Conservation (phyloP, 257 asterid genomes). For the Knoxia roxburghii region DNA sequence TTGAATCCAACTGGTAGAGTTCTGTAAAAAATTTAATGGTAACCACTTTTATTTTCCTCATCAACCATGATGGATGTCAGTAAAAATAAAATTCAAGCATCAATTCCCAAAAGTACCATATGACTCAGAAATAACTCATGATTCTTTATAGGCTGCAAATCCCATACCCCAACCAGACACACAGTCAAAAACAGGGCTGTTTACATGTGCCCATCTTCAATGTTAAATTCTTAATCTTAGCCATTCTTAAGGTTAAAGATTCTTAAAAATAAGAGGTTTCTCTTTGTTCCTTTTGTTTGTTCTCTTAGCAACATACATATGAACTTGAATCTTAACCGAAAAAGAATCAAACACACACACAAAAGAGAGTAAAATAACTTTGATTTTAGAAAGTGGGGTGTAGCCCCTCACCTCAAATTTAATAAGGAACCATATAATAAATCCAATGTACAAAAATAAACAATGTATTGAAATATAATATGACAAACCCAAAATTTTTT, state of each 20-base stretch:
- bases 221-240: background rate
- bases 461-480: background rate
- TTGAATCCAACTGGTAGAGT: no score
- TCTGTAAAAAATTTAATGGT: no score
- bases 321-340: background rate
- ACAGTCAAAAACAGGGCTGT: conserved; percentile 24
- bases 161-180: conserved; percentile 30
- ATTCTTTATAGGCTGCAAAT: conserved; percentile 14
- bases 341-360: background rate
- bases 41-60: no score
- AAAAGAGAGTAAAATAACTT: background rate
- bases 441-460: conserved; percentile 19
- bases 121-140: background rate
- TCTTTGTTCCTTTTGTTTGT: background rate
- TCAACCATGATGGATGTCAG: background rate
- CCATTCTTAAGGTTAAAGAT: background rate
- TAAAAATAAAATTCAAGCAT: background rate
- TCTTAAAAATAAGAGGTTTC: background rate
- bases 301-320: background rate
- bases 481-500: conserved; percentile 2
- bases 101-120: conserved; percentile 14
- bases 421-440: background rate
- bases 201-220: conserved; percentile 20
- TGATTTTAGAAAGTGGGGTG: conserved; percentile 3
- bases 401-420: background rate